Evolutionary conservation across 176 grass and related monocot genomes (phyloP), one percentile per base, ranked within the genome.

Genomic region (Guadua angustifolia): DNA sequence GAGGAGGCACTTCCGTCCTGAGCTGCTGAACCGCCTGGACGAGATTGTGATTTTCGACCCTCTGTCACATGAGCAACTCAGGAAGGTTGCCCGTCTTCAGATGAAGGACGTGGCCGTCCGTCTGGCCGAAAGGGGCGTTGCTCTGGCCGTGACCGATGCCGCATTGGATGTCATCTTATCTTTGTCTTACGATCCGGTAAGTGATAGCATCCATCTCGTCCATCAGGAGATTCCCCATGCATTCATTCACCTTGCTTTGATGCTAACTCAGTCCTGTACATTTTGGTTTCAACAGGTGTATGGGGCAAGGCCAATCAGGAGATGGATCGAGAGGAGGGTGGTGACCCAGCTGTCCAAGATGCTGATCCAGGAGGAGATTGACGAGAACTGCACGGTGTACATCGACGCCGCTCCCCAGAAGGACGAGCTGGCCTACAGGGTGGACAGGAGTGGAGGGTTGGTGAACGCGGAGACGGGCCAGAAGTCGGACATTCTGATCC

Each of bases 41-140:
- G 96, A 98, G 87, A 85, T 98, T 45, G 96, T 98, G 13, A 78
- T 98, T 12, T 98, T 98, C 62, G 91, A 98, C 38, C 96, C 93
- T 0, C 66, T 98, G 74, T 92, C 91, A 0, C 96, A 98, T 36
- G 93, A 98, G 9, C 93, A 98, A 40, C 91, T 98, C 26, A 89
- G 93, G 80, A 98, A 95, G 83, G 96, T 98, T 0, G 91, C 93
- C 1, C 92, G 96, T 16, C 91, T 95, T 6, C 96, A 95, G 78
- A 95, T 98, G 93, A 98, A 95, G 91, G 93, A 98, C 66, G 91
- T 98, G 9, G 96, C 96, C 17, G 79, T 90, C 21, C 96, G 96
- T 3, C 93, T 98, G 1, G 93, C 93, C 22, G 93, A 98, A n/a
- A 79, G 89, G 49, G 93, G 96, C 25, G 15, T 95, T 45, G 96